phyloP scores from a whole-genome alignment of 164 flowering plant genomes.

The Vitis rupestris region DNA sequence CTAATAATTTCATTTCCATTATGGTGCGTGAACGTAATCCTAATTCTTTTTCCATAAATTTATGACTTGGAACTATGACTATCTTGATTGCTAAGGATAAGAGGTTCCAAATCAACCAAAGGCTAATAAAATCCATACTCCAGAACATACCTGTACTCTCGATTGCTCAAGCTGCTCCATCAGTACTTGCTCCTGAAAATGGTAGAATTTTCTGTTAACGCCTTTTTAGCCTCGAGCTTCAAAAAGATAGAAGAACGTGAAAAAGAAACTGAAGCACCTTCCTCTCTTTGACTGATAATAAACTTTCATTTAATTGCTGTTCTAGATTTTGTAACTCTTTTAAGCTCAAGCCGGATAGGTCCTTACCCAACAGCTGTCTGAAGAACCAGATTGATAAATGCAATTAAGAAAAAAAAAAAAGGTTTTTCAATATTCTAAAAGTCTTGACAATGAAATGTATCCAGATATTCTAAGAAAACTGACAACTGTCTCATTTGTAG shows the following conservation, averaged over 20 bases:
- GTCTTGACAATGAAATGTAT: not conserved
- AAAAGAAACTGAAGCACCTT: constrained; percentile 45
- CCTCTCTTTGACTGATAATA: constrained; percentile 56
- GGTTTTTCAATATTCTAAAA: not conserved
- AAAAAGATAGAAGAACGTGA: not conserved
- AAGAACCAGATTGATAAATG: constrained; percentile 3
- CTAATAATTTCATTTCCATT: no score
- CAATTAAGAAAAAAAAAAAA: not conserved
- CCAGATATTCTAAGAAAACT: constrained; percentile 14
- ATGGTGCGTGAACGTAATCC: no score
- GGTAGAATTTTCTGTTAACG: not conserved
- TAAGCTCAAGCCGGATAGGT: constrained; percentile 53
- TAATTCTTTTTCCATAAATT: no score
- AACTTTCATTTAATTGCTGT: constrained; percentile 64
- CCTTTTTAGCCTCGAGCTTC: not conserved
- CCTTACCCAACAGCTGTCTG: constrained; percentile 73
- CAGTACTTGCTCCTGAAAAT: constrained; percentile 69
- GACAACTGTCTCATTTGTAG: constrained; percentile 60
- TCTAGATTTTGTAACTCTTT: constrained; percentile 75
- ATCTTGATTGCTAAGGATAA: not conserved
- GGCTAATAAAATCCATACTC: not conserved
- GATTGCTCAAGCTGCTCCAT: constrained; percentile 72
- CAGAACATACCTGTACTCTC: constrained; percentile 51
- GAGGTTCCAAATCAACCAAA: not conserved
- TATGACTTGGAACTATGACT: not conserved